These are phyloP conservation scores for Celoporthe dispersa DNA, from an alignment of 2,329 filamentous ascomycete genomes.

Conservation along the genomic window DNA sequence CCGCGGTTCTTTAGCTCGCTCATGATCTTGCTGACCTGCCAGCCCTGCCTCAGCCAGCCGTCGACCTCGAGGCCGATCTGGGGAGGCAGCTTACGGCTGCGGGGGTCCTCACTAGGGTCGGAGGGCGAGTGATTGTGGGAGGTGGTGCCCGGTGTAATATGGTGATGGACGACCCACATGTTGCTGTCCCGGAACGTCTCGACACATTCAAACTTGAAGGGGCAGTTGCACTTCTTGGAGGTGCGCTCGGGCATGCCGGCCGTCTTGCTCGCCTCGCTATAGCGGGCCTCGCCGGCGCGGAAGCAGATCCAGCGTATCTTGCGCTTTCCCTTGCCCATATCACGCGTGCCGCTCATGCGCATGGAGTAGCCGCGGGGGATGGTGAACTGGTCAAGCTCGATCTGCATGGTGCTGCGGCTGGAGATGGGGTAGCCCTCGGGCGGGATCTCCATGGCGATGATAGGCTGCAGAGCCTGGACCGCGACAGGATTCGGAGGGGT, in stretches of 20 bases:
- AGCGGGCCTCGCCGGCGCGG: conserved; percentile 43
- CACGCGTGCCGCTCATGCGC: conserved; percentile 44
- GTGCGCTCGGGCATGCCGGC: conserved; percentile 41
- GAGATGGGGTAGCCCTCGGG: conserved; percentile 41
- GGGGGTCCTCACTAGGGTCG: conserved; percentile 42
- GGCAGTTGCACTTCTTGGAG: conserved; percentile 44
- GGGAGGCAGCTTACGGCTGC: conserved; percentile 40
- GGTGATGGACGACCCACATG: conserved; percentile 43
- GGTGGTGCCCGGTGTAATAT: conserved; percentile 34
- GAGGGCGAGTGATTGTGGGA: conserved; percentile 44
- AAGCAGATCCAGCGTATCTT: conserved; percentile 46
- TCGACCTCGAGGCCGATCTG: conserved; percentile 41
- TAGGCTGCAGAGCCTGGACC: conserved; percentile 20
- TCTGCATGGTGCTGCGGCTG: conserved; percentile 41
- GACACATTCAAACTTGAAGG: conserved; percentile 44
- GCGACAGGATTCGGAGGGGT: conserved; percentile 11
- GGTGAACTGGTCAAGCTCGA: conserved; percentile 43
- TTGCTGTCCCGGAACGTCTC: conserved; percentile 41
- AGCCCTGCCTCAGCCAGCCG: conserved; percentile 39
- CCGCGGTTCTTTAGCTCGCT: conserved; percentile 41
- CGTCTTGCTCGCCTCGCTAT: conserved; percentile 36
- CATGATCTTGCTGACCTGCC: conserved; percentile 42
- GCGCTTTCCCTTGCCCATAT: conserved; percentile 39
- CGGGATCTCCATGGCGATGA: conserved; percentile 37
- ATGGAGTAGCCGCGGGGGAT: conserved; percentile 44